Conservation (phyloP, 192 early-diverging fungal genomes). For the Backusella mclennaniae region DNA sequence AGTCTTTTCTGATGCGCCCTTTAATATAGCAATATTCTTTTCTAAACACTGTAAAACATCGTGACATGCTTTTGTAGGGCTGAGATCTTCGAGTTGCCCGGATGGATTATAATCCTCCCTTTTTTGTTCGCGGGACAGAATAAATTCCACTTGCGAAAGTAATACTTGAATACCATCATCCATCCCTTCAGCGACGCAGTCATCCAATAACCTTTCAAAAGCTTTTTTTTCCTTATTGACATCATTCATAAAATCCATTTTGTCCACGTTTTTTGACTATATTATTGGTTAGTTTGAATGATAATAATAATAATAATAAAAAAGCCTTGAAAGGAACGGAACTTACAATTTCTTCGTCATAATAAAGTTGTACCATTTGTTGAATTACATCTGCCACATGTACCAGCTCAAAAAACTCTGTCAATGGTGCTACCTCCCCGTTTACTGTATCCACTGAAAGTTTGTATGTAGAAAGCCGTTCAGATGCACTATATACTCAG, state of each 20-base stretch:
- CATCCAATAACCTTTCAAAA: slow-evolving; percentile 85
- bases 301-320: neutral
- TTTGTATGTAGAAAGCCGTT: slow-evolving; percentile 45
- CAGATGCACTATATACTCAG: slow-evolving; percentile 38
- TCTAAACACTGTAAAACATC: slow-evolving; percentile 76
- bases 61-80: slow-evolving; percentile 82
- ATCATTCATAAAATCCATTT: slow-evolving; percentile 87
- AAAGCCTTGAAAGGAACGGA: neutral
- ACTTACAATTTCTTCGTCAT: slow-evolving; percentile 81
- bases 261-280: slow-evolving; percentile 73
- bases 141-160: slow-evolving; percentile 82
- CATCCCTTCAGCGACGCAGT: slow-evolving; percentile 88
- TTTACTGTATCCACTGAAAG: slow-evolving; percentile 31
- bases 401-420: slow-evolving; percentile 91
- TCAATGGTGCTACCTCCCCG: slow-evolving; percentile 57
- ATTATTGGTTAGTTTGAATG: neutral
- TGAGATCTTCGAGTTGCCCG: slow-evolving; percentile 54
- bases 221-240: slow-evolving; percentile 90
- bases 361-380: slow-evolving; percentile 94
- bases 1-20: slow-evolving; percentile 75
- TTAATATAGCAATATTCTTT: slow-evolving; percentile 70
- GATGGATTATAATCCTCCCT: slow-evolving; percentile 75
- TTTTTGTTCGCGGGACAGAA: slow-evolving; percentile 69
- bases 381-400: slow-evolving; percentile 92
- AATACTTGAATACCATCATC: slow-evolving; percentile 86